Percentiles rank a stretch among this genome's conserved stretches.
phyloP scores from a whole-genome alignment of 257 asterid species.

The Rehmannia glutinosa region DNA sequence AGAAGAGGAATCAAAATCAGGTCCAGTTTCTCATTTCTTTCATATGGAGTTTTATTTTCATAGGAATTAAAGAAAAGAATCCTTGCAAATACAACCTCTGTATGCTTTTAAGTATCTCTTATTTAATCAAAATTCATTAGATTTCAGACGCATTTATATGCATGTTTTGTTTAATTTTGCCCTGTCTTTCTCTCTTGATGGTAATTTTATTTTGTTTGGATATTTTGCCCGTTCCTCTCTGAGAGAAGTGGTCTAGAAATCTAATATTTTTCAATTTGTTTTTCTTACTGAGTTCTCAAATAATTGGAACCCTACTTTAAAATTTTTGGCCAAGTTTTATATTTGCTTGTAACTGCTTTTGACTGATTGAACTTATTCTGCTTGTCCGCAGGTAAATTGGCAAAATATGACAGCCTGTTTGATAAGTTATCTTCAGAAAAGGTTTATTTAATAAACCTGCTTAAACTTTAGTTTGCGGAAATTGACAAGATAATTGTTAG shows the following conservation, averaged over 20 bases:
- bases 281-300: background rate
- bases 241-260: background rate
- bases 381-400: slow-evolving; percentile 37
- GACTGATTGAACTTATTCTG: slow-evolving; percentile 20
- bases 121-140: background rate
- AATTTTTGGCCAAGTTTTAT: background rate
- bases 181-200: background rate
- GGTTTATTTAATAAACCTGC: slow-evolving; percentile 32
- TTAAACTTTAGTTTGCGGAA: background rate
- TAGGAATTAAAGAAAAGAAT: background rate
- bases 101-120: background rate
- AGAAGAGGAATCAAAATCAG: slow-evolving; percentile 41
- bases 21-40: slow-evolving; percentile 29
- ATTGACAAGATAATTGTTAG: slow-evolving; percentile 7
- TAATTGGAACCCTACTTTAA: background rate
- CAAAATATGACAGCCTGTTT: slow-evolving; percentile 25
- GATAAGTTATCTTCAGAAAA: slow-evolving; percentile 33
- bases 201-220: background rate
- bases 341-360: slow-evolving; percentile 17
- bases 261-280: background rate
- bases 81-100: background rate
- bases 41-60: background rate
- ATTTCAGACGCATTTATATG: background rate
- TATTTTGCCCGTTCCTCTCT: background rate
- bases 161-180: background rate